Percentiles rank a stretch among this genome's conserved stretches.
phyloP scores from a whole-genome alignment of 345 rosid species.

The thale cress (Arabidopsis thaliana) region DNA sequence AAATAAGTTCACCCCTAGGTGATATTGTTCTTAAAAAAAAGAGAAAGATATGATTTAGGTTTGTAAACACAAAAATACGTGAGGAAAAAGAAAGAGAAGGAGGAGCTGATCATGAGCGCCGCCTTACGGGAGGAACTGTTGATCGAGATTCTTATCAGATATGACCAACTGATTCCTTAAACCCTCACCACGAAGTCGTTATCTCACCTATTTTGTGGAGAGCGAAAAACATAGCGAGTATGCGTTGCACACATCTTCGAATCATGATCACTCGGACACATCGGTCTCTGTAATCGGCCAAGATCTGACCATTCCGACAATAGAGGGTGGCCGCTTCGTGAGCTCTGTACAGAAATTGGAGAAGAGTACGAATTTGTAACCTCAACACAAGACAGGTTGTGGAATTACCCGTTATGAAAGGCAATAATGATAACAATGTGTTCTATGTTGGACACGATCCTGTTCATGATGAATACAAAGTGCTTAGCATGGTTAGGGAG shows the following conservation, averaged over 20 bases:
- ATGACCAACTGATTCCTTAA: background rate
- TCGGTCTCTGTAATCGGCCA: background rate
- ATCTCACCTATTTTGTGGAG: background rate
- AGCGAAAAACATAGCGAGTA: background rate
- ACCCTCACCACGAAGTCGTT: background rate
- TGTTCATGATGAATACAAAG: slow-evolving; percentile 21
- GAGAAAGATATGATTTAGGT: too few relatives aligned
- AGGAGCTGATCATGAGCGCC: background rate
- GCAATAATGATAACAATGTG: background rate
- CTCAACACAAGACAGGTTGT: background rate
- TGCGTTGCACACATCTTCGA: background rate
- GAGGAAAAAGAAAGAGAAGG: background rate
- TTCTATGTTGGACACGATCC: background rate
- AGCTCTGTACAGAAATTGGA: background rate
- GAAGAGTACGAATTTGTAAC: background rate
- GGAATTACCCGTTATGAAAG: background rate
- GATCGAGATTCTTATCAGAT: background rate
- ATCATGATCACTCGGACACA: background rate
- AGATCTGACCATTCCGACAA: background rate
- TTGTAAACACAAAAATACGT: background rate
- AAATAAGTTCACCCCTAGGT: too few relatives aligned
- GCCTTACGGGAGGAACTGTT: background rate
- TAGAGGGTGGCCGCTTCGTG: background rate
- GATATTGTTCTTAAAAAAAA: too few relatives aligned
- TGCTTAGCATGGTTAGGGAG: background rate